Evolutionary conservation across 306 rosid genomes (phyloP), one percentile per base, ranked within the genome.

Genomic region (Quercus ilex): DNA sequence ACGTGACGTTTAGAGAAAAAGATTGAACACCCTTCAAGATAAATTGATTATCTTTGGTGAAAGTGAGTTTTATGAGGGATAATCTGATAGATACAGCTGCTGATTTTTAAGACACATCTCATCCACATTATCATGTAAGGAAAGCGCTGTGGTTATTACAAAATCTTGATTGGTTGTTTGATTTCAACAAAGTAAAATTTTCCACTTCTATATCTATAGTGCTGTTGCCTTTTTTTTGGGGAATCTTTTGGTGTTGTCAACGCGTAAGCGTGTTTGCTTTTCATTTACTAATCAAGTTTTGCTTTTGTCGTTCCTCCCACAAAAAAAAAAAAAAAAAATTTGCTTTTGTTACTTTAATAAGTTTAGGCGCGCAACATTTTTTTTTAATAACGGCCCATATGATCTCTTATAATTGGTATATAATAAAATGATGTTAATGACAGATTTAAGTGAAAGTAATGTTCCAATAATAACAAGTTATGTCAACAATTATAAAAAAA

Each of bases 11-110:
- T 3, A 35, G 72, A 81, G 92, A 88, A 88, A 90, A 89, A 86
- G 94, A 87, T 90, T 81, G 82, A 89, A 77, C 90, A 88, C 88
- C 90, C 90, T 84, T 78, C 78, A 80, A 83, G 85, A 78, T 83
- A 82, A 83, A 88, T 82, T 73, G 85, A 80, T 84, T 83, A 59
- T 71, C 63, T 71, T 76, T 38, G 14, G 78, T 80, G 85, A 84
- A 82, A 77, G 74, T 69, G 85, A 86, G 90, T 62, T 75, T 58
- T 84, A 74, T 76, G 55, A 41, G 64, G 21, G 2, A 18, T 31
- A 70, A 14, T 72, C 30, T 76, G 78, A 83, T 46, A 43, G 86
- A 79, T 80, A 80, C 74, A 72, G 57, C 46, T 63, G 77, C 74
- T 38, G 78, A 75, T 77, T 63, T 74, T 62, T 43, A 41, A 41